phyloP scores from a whole-genome alignment of 176 grass and related monocot genomes.

The Dactylis glomerata region DNA sequence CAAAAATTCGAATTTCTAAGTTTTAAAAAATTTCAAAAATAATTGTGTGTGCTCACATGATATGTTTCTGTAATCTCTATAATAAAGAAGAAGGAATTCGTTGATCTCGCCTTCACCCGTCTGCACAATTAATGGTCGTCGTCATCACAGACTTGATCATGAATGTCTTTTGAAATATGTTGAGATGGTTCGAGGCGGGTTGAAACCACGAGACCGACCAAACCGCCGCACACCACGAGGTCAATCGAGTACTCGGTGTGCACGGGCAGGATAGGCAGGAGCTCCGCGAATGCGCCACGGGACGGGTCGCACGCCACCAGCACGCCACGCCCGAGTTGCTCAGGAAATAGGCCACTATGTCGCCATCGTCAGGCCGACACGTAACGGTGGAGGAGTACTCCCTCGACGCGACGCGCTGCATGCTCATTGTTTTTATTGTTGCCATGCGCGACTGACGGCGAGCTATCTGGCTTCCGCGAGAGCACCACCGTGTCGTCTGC shows the following conservation, averaged over 20 bases:
- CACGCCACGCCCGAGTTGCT: constrained; percentile 55
- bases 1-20: no score
- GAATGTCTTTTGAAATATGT: no score
- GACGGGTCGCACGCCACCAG: constrained; percentile 63
- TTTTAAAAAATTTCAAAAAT: no score
- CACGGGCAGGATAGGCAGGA: constrained; percentile 57
- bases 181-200: no score
- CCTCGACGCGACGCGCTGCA: constrained; percentile 59
- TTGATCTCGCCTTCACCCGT: no score
- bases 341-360: constrained; percentile 65
- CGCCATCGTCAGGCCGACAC: constrained; percentile 12
- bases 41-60: no score
- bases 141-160: no score
- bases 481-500: constrained; percentile 51
- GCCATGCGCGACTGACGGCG: not conserved
- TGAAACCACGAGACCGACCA: no score
- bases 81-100: no score
- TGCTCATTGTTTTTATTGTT: constrained; percentile 42
- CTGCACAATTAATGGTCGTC: no score
- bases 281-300: constrained; percentile 48
- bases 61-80: no score
- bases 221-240: constrained; percentile 58
- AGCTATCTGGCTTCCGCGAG: constrained; percentile 30
- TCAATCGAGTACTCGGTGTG: constrained; percentile 86
- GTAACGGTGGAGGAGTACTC: constrained; percentile 65